phyloP scores from a whole-genome alignment of 192 early-diverging fungal genomes.

The Linnemannia exigua region DNA sequence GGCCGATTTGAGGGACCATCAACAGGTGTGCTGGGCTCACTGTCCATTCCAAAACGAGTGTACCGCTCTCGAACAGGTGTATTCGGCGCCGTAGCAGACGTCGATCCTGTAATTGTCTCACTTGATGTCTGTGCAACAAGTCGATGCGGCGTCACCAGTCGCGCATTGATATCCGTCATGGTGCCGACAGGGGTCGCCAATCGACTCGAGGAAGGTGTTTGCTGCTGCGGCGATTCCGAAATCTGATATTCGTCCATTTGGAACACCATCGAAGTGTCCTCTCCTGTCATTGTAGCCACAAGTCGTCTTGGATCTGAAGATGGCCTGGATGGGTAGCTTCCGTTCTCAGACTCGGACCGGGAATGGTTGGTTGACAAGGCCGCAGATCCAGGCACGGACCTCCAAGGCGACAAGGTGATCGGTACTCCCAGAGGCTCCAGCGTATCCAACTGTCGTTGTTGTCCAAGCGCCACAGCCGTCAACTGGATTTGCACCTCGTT shows the following conservation, averaged over 20 bases:
- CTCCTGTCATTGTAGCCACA: slow-evolving; percentile 22
- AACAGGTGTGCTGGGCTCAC: slow-evolving; percentile 24
- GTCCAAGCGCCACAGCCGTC: slow-evolving; percentile 72
- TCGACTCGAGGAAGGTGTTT: slow-evolving; percentile 22
- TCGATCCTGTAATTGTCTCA: slow-evolving; percentile 14
- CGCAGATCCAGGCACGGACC: slow-evolving; percentile 43
- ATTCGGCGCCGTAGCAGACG: slow-evolving; percentile 22
- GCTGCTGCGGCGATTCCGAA: slow-evolving; percentile 19
- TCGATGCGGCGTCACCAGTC: background rate
- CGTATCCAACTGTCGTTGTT: slow-evolving; percentile 35
- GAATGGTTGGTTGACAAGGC: slow-evolving; percentile 30
- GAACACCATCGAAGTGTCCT: slow-evolving; percentile 50
- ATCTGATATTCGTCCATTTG: slow-evolving; percentile 47
- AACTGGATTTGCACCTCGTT: slow-evolving; percentile 75
- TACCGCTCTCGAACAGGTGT: slow-evolving; percentile 21
- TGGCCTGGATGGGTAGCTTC: background rate
- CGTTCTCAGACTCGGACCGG: slow-evolving; percentile 49
- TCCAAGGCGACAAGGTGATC: slow-evolving; percentile 49
- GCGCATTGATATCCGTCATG: slow-evolving; percentile 10
- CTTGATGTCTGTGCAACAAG: background rate
- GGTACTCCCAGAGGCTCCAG: slow-evolving; percentile 44
- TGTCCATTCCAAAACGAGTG: slow-evolving; percentile 10
- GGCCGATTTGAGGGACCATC: background rate
- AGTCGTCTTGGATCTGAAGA: slow-evolving; percentile 2
- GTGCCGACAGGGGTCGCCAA: slow-evolving; percentile 3